A percentile compares a stretch with the other conserved stretches of the same genome.
Evolutionary conservation across 768 basidiomycete species (phyloP).

Genomic region (Kondoa malvinella): DNA sequence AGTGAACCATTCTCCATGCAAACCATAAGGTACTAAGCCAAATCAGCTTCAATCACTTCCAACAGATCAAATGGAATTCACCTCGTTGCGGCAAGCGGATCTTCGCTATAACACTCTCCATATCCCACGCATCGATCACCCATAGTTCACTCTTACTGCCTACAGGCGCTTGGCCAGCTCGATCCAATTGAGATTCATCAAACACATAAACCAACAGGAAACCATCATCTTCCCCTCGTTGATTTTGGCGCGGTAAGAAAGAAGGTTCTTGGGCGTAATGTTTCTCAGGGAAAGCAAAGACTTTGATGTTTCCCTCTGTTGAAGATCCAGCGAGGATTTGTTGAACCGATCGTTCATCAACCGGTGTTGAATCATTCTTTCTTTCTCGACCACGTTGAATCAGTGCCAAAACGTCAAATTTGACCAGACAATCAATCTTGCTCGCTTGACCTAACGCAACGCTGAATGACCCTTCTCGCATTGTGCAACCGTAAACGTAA

Average conservation of each 20-base stretch:
- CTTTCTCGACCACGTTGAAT: conserved; percentile 22
- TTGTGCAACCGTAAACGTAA: conserved; percentile 35
- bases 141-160: conserved; percentile 33
- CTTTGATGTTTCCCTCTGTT: conserved; percentile 27
- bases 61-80: neutral
- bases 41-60: neutral
- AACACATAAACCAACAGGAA: conserved; percentile 34
- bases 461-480: conserved; percentile 32
- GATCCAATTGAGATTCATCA: conserved; percentile 31
- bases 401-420: conserved; percentile 30
- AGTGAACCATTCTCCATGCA: conserved; percentile 28
- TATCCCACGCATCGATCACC: conserved; percentile 33
- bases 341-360: conserved; percentile 29
- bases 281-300: conserved; percentile 31
- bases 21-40: conserved; percentile 26
- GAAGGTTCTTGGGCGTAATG: conserved; percentile 33
- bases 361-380: conserved; percentile 15
- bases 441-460: conserved; percentile 33
- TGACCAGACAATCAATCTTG: conserved; percentile 36
- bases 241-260: conserved; percentile 30
- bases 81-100: conserved; percentile 25
- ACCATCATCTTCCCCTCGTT: conserved; percentile 32
- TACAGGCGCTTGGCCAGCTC: conserved; percentile 26
- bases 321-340: conserved; percentile 28
- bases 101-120: conserved; percentile 28